phyloP scores from a whole-genome alignment of 2,329 filamentous ascomycete species.

The Teratosphaeria destructans region DNA sequence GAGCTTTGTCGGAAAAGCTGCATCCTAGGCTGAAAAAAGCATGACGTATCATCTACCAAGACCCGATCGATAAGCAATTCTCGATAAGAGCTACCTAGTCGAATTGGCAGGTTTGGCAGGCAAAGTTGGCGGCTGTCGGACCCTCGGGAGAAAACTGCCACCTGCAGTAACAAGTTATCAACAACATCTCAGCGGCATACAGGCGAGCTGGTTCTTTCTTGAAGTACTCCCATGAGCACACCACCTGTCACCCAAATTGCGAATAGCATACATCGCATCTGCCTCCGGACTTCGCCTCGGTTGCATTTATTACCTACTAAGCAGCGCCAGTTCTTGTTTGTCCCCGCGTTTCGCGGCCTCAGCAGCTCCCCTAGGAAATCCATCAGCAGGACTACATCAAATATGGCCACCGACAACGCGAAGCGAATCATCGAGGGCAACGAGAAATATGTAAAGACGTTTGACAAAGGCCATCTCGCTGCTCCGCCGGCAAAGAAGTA shows the following conservation, averaged over 20 bases:
- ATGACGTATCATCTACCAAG: background rate
- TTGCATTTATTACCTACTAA: background rate
- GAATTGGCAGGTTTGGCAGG: background rate
- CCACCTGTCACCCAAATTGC: background rate
- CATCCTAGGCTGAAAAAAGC: background rate
- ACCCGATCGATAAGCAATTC: background rate
- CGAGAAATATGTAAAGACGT: constrained; percentile 45
- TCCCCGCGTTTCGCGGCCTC: background rate
- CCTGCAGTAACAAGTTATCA: background rate
- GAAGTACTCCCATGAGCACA: background rate
- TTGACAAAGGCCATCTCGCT: constrained; percentile 55
- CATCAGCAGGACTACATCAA: background rate
- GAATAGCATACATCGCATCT: background rate
- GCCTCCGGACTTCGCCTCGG: background rate
- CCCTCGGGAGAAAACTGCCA: background rate
- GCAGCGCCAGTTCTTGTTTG: background rate
- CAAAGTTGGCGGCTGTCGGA: background rate
- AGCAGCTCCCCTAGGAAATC: background rate
- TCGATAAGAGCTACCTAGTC: background rate
- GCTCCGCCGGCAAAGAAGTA: constrained; percentile 63
- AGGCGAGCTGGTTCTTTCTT: background rate
- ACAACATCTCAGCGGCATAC: background rate
- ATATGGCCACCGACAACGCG: background rate
- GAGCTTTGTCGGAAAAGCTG: background rate
- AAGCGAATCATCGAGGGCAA: constrained; percentile 45